These are phyloP conservation scores for Tubosaeta sp. DNA, from an alignment of 768 basidiomycete genomes.

Conservation along the genomic window DNA sequence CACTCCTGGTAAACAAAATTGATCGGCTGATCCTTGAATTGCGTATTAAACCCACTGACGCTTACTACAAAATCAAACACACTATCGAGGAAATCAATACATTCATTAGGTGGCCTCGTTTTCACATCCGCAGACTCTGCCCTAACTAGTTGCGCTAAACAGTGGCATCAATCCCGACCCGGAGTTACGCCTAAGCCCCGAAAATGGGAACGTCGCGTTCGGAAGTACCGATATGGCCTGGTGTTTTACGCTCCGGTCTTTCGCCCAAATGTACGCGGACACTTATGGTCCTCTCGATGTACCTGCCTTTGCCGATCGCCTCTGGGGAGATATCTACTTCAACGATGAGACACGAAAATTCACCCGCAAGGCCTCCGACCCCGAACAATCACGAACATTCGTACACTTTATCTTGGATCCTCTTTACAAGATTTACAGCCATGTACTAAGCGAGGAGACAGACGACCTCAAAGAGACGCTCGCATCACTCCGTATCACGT, in stretches of 20 bases:
- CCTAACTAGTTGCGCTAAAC: constrained; percentile 1
- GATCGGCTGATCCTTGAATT: constrained; percentile 96
- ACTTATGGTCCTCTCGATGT: constrained; percentile 85
- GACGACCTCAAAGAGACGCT: constrained; percentile 84
- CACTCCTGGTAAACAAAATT: constrained; percentile 95
- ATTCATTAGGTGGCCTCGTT: constrained; percentile 71
- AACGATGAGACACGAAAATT: constrained; percentile 83
- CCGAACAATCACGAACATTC: constrained; percentile 79
- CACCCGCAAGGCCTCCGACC: constrained; percentile 71
- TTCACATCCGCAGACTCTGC: not conserved
- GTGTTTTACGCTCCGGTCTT: constrained; percentile 93
- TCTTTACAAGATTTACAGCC: constrained; percentile 93
- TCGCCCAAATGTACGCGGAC: constrained; percentile 94
- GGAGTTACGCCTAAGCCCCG: constrained; percentile 84
- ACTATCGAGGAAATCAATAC: constrained; percentile 98
- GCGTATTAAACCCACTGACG: constrained; percentile 91
- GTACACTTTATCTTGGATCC: constrained; percentile 96
- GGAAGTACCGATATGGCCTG: constrained; percentile 96
- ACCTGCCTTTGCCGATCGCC: constrained; percentile 78
- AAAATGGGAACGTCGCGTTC: constrained; percentile 95
- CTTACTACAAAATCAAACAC: constrained; percentile 98
- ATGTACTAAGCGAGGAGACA: constrained; percentile 91
- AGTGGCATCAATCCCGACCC: constrained; percentile 88
- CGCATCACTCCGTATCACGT: constrained; percentile 66
- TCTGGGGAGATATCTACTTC: constrained; percentile 99